These are phyloP conservation scores for Athelia psychrophila DNA, from an alignment of 1,284 basidiomycete species.

Conservation along the genomic window DNA sequence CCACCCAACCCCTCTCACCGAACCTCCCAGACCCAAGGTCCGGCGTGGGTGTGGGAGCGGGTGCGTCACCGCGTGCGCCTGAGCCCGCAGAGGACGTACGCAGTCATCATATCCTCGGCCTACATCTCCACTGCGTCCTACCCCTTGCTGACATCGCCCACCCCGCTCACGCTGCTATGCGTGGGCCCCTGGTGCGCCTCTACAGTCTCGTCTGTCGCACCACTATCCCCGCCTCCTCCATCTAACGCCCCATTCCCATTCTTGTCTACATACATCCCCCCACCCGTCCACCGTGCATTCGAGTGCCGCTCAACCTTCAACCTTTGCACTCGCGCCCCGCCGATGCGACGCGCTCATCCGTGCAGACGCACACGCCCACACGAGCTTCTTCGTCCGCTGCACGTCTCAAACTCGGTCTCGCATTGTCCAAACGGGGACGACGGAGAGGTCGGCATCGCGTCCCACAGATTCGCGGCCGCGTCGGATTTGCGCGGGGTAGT, in stretches of 20 bases:
- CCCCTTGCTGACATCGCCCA: conserved; percentile 8
- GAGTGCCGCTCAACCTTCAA: conserved; percentile 7
- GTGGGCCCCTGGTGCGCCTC: conserved; percentile 35
- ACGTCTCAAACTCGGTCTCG: conserved; percentile 56
- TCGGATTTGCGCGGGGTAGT: conserved; percentile 23
- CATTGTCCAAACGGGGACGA: conserved; percentile 20
- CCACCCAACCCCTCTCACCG: too few relatives aligned
- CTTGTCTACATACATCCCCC: conserved; percentile 22
- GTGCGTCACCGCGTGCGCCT: too few relatives aligned
- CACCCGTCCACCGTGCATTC: not conserved
- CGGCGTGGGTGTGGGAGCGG: too few relatives aligned
- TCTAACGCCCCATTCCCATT: conserved; percentile 18
- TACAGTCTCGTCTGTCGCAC: conserved; percentile 34
- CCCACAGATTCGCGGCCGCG: conserved; percentile 40
- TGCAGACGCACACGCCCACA: conserved; percentile 72
- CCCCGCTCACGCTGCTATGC: conserved; percentile 21
- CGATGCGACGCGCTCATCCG: too few relatives aligned
- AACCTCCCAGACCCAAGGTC: too few relatives aligned
- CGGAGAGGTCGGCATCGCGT: conserved; percentile 70
- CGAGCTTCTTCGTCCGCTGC: conserved; percentile 55
- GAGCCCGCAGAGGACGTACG: conserved; percentile 58
- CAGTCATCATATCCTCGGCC: conserved; percentile 66
- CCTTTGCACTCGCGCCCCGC: too few relatives aligned
- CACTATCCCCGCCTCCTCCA: conserved; percentile 15
- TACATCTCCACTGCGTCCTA: conserved; percentile 23